Percentiles rank a stretch among this genome's conserved stretches.
Evolutionary conservation across 2,329 filamentous ascomycete genomes (phyloP).

Genomic region (Colletotrichum aenigma): DNA sequence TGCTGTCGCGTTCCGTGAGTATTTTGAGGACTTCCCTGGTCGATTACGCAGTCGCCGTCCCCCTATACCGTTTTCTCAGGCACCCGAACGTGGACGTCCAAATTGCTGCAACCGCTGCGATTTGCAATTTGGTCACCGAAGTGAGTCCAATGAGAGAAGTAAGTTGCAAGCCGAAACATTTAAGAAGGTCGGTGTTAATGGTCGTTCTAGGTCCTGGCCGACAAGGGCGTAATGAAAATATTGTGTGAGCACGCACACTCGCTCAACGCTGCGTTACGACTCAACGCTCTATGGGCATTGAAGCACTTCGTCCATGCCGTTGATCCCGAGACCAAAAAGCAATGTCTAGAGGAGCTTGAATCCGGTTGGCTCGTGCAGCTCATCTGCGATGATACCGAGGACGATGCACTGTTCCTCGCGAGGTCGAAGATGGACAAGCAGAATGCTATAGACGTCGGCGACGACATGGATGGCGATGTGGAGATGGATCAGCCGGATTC

Average conservation of each 20-base stretch:
- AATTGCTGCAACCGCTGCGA: slow-evolving; percentile 81
- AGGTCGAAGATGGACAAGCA: slow-evolving; percentile 34
- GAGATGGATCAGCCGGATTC: slow-evolving; percentile 58
- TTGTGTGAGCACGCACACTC: slow-evolving; percentile 87
- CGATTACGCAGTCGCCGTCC: slow-evolving; percentile 80
- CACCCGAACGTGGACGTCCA: slow-evolving; percentile 80
- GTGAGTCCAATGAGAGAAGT: slow-evolving; percentile 92
- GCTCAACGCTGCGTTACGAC: slow-evolving; percentile 75
- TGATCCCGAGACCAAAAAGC: slow-evolving; percentile 73
- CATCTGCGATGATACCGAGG: slow-evolving; percentile 68
- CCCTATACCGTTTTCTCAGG: slow-evolving; percentile 75
- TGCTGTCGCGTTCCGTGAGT: slow-evolving; percentile 83
- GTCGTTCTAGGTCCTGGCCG: slow-evolving; percentile 66
- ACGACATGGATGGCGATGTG: slow-evolving; percentile 61
- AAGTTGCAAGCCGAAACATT: slow-evolving; percentile 37
- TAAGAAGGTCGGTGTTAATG: neutral
- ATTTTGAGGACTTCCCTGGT: slow-evolving; percentile 85
- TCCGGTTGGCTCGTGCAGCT: slow-evolving; percentile 82
- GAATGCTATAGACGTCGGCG: slow-evolving; percentile 25
- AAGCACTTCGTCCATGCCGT: slow-evolving; percentile 86
- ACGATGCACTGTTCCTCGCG: slow-evolving; percentile 49
- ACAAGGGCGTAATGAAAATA: slow-evolving; percentile 74
- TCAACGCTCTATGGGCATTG: slow-evolving; percentile 90
- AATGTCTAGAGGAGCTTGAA: slow-evolving; percentile 77
- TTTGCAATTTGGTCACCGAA: slow-evolving; percentile 85